These are phyloP conservation scores for Malus hybrid DNA, from an alignment of 331 rosid genomes.

Conservation along the genomic window DNA sequence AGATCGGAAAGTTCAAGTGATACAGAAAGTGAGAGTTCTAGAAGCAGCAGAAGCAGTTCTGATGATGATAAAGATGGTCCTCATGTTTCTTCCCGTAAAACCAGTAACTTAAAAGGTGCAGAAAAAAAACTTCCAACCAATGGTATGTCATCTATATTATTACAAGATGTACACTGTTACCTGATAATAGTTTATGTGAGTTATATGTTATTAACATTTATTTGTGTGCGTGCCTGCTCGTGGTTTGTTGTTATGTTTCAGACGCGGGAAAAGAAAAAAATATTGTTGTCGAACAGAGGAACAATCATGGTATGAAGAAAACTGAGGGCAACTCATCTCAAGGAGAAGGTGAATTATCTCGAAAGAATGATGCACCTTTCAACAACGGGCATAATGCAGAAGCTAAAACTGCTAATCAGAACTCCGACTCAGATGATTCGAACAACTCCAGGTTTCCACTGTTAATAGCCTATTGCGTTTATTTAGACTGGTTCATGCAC, in stretches of 20 bases:
- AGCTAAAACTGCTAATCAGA: conserved; percentile 37
- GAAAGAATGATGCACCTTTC: conserved; percentile 42
- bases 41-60: conserved; percentile 50
- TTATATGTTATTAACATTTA: not conserved
- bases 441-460: conserved; percentile 57
- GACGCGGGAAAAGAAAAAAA: conserved; percentile 35
- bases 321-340: conserved; percentile 40
- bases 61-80: conserved; percentile 38
- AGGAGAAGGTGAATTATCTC: conserved; percentile 85
- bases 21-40: conserved; percentile 48
- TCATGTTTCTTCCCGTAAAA: conserved; percentile 30
- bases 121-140: conserved; percentile 33
- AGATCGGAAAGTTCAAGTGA: conserved; percentile 64
- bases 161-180: not conserved
- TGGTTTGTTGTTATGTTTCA: conserved; percentile 28
- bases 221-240: not conserved
- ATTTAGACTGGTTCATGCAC: not conserved
- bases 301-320: conserved; percentile 28
- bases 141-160: conserved; percentile 26
- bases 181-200: not conserved
- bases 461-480: not conserved
- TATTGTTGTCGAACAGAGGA: conserved; percentile 25
- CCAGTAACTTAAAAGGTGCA: conserved; percentile 16
- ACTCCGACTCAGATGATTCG: conserved; percentile 48
- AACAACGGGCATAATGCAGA: conserved; percentile 47